These are phyloP conservation scores for Medicago truncatula DNA, from an alignment of 306 rosid species.

Conservation along the genomic window MtrunA17r5.0-ANR NC_053044.1:214501-215000, in stretches of 20 bases:
- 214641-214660: constrained; percentile 40
- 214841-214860: constrained; percentile 38
- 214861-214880: background rate
- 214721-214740: background rate
- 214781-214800: background rate
- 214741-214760: background rate
- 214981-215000: constrained; percentile 13
- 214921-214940: constrained; percentile 39
- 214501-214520: constrained; percentile 33
- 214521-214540: constrained; percentile 31
- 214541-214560: constrained; percentile 18
- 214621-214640: constrained; percentile 34
- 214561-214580: background rate
- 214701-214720: constrained; percentile 4
- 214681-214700: constrained; percentile 41
- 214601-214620: constrained; percentile 33
- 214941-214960: constrained; percentile 37
- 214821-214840: background rate
- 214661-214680: constrained; percentile 35
- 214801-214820: constrained; percentile 41
- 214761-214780: background rate
- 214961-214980: constrained; percentile 28
- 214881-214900: background rate
- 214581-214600: constrained; percentile 35
- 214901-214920: background rate